Base-by-base conservation (phyloP, 2,329 filamentous ascomycete genomes). In the Arthrocladium fulminans region DNA sequence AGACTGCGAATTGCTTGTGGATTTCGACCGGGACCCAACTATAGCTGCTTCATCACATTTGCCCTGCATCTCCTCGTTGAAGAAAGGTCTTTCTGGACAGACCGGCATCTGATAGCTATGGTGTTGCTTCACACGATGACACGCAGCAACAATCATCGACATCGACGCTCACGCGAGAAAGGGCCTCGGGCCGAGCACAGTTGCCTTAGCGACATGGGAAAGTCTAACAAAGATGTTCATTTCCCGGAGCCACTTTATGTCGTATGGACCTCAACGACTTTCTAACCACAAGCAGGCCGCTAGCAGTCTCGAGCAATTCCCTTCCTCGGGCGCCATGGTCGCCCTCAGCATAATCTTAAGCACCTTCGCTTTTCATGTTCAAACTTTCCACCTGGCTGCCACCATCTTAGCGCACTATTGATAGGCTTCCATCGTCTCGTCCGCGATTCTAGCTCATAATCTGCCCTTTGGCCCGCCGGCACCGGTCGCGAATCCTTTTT, bases 221-320 rank as follows among this genome's bases (percentile, higher is more conserved):
- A n/a, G 19, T 22, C 6, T 4, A n/a, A 22, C 3, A 41, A 30
- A 35, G 34, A 47, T 19, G 9, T 25, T 47, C 32, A 47, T 47
- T 47, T 47, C 44, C 44, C 44, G 44, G 44, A 30, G 44, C 44
- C 44, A 47, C 44, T 45, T 24, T 12, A 27, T 24, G 27, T 35
- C 19, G 44, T 34, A 47, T 39, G 44, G 32, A 24, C 32, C 44
- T 47, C 34, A 32, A 47, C 44, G 22, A 39, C 34, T 20, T 30
- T 47, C 44, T 47, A 47, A 47, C 44, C 44, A 27, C 15, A 47
- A 47, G 32, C 32, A 35, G n/a, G 23, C 35, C 44, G 35, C 32
- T 47, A 47, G 44, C 32, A 47, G 29, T 47, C 20, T 39, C 44
- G 23, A 47, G 44, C 32, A 39, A 47, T 38, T 25, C 44, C 44